Evolutionary conservation across 768 basidiomycete species (phyloP).

Genomic region (Pleurotus tuoliensis): DNA sequence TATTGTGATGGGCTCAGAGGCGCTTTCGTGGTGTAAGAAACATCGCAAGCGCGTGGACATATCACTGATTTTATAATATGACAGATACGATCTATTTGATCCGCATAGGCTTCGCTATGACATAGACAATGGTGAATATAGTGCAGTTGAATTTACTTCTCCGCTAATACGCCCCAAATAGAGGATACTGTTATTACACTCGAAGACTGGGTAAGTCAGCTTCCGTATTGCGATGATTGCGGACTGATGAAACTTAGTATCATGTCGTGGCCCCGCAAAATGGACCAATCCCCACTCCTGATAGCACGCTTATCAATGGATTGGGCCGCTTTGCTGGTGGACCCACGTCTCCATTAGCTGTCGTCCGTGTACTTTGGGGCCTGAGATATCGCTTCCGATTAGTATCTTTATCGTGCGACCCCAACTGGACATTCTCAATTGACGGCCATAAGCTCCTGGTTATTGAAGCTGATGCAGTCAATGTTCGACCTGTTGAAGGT

Average conservation of each 20-base stretch:
- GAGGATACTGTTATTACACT: slow-evolving; percentile 37
- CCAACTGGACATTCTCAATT: slow-evolving; percentile 24
- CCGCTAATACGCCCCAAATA: slow-evolving; percentile 3
- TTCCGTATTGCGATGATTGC: neutral
- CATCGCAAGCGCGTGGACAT: too few relatives aligned
- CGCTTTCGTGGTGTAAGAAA: slow-evolving; percentile 15
- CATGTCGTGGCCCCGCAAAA: neutral
- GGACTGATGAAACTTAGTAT: slow-evolving; percentile 6
- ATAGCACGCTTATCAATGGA: slow-evolving; percentile 27
- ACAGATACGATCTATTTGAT: slow-evolving; percentile 44
- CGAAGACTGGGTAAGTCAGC: slow-evolving; percentile 30
- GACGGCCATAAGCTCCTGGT: slow-evolving; percentile 21
- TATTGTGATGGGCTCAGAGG: slow-evolving; percentile 38
- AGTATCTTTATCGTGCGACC: slow-evolving; percentile 32
- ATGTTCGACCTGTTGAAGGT: slow-evolving; percentile 14
- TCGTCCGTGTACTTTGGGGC: slow-evolving; percentile 33
- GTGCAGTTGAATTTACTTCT: too few relatives aligned
- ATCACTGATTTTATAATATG: neutral
- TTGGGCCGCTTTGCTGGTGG: slow-evolving; percentile 35
- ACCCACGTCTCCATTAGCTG: slow-evolving; percentile 29
- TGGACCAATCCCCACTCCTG: neutral
- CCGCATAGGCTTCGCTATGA: slow-evolving; percentile 29
- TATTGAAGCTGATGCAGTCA: slow-evolving; percentile 33
- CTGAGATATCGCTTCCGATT: slow-evolving; percentile 41
- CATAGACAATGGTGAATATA: slow-evolving; percentile 28